A percentile compares a stretch with the other conserved stretches of the same genome.
Conservation (phyloP, 208 protist genomes). For the Polymyxa betae region DNA sequence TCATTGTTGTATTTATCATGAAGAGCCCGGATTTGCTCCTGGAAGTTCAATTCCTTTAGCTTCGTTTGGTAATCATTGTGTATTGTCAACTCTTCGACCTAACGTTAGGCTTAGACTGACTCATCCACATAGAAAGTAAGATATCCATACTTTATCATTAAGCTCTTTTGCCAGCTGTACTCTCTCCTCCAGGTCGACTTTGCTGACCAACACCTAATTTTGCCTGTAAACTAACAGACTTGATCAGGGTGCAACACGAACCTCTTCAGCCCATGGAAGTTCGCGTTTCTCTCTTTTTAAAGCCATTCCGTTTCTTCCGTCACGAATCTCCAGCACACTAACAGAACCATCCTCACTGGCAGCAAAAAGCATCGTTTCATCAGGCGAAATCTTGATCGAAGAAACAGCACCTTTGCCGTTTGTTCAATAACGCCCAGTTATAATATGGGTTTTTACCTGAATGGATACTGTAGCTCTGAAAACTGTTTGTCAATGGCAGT, state of each 20-base stretch:
- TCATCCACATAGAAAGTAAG: no score
- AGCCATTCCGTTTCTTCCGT: slow-evolving; percentile 24
- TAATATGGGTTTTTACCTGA: background rate
- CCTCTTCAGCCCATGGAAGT: slow-evolving; percentile 80
- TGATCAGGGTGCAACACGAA: slow-evolving; percentile 75
- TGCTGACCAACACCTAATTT: slow-evolving; percentile 89
- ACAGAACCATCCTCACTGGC: slow-evolving; percentile 81
- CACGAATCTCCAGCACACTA: slow-evolving; percentile 4
- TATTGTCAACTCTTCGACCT: slow-evolving; percentile 84
- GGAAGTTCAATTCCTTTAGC: slow-evolving; percentile 85
- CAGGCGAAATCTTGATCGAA: slow-evolving; percentile 81
- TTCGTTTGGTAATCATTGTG: slow-evolving; percentile 88
- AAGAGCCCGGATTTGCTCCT: slow-evolving; percentile 86
- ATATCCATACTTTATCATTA: no score
- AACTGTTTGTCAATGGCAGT: slow-evolving; percentile 74
- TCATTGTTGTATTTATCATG: slow-evolving; percentile 75
- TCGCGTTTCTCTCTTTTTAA: slow-evolving; percentile 52
- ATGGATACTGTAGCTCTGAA: slow-evolving; percentile 48
- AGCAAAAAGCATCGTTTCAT: slow-evolving; percentile 88
- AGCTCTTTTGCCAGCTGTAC: slow-evolving; percentile 76
- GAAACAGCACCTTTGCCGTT: slow-evolving; percentile 70
- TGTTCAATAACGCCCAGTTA: background rate
- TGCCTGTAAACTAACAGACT: slow-evolving; percentile 73
- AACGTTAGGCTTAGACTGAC: no score
- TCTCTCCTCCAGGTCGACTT: slow-evolving; percentile 84